Evolutionary conservation across 73 alveolate species (phyloP).

Genomic region (Paraurostyla sp.): DNA sequence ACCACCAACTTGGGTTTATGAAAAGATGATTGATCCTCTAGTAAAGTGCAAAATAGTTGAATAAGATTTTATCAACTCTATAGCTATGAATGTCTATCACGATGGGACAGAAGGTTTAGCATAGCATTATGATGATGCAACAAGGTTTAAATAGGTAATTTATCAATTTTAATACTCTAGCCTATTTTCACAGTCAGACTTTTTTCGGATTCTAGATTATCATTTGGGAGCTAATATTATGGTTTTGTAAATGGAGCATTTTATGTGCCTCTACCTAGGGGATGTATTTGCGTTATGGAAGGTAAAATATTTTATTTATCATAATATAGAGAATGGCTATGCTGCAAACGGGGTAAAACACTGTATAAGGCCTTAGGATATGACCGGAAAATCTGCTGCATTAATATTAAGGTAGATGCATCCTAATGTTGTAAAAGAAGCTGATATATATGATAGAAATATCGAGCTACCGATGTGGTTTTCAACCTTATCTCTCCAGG

Average conservation of each 20-base stretch:
- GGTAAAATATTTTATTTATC: no score
- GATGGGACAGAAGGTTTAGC: slow-evolving; percentile 96
- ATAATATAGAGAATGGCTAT: slow-evolving; percentile 86
- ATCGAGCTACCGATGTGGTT: slow-evolving; percentile 87
- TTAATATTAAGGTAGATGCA: slow-evolving; percentile 90
- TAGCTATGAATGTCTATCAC: slow-evolving; percentile 90
- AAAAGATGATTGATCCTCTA: slow-evolving; percentile 49
- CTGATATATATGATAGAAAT: slow-evolving; percentile 78
- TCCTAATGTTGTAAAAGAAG: slow-evolving; percentile 74
- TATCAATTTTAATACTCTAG: not conserved
- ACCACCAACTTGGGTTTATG: slow-evolving; percentile 83
- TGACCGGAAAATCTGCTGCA: slow-evolving; percentile 93
- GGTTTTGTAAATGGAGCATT: slow-evolving; percentile 87
- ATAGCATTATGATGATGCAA: slow-evolving; percentile 94
- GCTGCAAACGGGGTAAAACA: slow-evolving; percentile 93
- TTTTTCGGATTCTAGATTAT: slow-evolving; percentile 85
- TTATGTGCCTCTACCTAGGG: slow-evolving; percentile 86
- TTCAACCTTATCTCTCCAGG: slow-evolving; percentile 77
- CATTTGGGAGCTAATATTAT: slow-evolving; percentile 88
- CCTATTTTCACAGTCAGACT: slow-evolving; percentile 88
- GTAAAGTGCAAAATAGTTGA: slow-evolving; percentile 70
- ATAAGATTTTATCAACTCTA: slow-evolving; percentile 83
- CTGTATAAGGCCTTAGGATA: slow-evolving; percentile 93
- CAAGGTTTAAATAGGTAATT: slow-evolving; percentile 79
- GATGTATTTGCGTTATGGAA: slow-evolving; percentile 86